A percentile compares a stretch with the other conserved stretches of the same genome.
Evolutionary conservation across 73 alveolate genomes (phyloP).

Genomic region (Tetrahymena elliotti): DNA sequence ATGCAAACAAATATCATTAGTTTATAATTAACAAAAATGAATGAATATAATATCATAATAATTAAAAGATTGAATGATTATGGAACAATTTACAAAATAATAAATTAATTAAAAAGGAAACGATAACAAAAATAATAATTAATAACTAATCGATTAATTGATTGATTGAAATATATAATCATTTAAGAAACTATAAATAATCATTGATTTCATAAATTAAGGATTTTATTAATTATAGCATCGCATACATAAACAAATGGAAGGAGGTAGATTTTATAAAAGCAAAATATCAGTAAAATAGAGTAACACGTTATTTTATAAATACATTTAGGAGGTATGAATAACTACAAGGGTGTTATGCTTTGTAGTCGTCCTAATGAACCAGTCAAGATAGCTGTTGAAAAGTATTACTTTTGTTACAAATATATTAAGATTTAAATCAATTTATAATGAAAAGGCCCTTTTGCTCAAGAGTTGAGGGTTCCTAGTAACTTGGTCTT

Average conservation of each 20-base stretch:
- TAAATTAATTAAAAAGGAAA: background rate
- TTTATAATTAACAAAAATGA: background rate
- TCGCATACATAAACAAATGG: background rate
- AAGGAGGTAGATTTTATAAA: background rate
- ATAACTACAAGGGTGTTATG: constrained; percentile 89
- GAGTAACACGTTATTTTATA: background rate
- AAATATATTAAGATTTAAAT: background rate
- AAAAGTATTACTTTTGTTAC: constrained; percentile 36
- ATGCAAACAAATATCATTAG: background rate
- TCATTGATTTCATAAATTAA: background rate
- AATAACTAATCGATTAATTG: background rate
- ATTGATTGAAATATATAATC: no score
- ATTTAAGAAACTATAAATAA: background rate
- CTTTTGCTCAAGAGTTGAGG: constrained; percentile 71
- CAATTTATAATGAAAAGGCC: constrained; percentile 38
- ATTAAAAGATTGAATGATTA: background rate
- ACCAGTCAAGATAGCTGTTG: constrained; percentile 32
- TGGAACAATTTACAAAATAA: background rate
- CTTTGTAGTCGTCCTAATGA: constrained; percentile 86
- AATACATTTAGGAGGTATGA: constrained; percentile 10
- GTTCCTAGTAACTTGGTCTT: constrained; percentile 65
- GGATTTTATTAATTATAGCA: background rate
- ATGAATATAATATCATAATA: background rate
- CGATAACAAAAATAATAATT: background rate
- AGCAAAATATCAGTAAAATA: background rate